Conservation (phyloP, 2,329 filamentous ascomycete species). For the Xylariaceae sp. region DNA sequence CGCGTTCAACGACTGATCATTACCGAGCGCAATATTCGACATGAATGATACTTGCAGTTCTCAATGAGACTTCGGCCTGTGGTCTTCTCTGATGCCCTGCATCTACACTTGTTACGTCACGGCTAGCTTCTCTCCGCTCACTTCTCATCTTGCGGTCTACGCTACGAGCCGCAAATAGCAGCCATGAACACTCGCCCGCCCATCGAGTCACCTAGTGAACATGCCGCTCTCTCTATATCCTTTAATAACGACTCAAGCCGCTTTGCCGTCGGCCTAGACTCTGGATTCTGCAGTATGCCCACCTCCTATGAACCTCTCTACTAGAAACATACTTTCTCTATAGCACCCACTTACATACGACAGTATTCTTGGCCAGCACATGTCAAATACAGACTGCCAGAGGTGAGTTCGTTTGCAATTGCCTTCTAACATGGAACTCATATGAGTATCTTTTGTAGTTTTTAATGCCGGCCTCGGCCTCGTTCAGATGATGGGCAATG, state of each 20-base stretch:
- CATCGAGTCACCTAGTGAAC: slow-evolving; percentile 77
- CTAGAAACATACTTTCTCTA: background rate
- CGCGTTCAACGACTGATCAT: slow-evolving; percentile 1
- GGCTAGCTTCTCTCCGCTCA: slow-evolving; percentile 19
- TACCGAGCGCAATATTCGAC: slow-evolving; percentile 3
- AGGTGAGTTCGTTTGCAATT: slow-evolving; percentile 41
- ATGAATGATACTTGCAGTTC: slow-evolving; percentile 13
- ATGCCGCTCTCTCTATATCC: slow-evolving; percentile 78
- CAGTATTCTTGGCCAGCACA: slow-evolving; percentile 76
- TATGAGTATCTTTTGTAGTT: slow-evolving; percentile 30
- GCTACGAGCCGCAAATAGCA: slow-evolving; percentile 20
- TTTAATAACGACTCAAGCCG: slow-evolving; percentile 87
- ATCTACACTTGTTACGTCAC: slow-evolving; percentile 29
- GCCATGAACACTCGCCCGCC: slow-evolving; percentile 88
- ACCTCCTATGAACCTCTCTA: background rate
- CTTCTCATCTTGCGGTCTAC: slow-evolving; percentile 9
- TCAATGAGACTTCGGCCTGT: slow-evolving; percentile 28
- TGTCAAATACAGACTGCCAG: slow-evolving; percentile 68
- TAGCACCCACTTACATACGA: slow-evolving; percentile 36
- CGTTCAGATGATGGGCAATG: slow-evolving; percentile 84
- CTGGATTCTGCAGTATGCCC: slow-evolving; percentile 79
- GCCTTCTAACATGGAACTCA: background rate
- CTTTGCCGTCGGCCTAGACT: slow-evolving; percentile 86
- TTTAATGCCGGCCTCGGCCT: slow-evolving; percentile 83
- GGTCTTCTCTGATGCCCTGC: slow-evolving; percentile 33